These are phyloP conservation scores for Emiliania huxleyi DNA, from an alignment of 78 protist genomes.

Conservation along the genomic window DNA sequence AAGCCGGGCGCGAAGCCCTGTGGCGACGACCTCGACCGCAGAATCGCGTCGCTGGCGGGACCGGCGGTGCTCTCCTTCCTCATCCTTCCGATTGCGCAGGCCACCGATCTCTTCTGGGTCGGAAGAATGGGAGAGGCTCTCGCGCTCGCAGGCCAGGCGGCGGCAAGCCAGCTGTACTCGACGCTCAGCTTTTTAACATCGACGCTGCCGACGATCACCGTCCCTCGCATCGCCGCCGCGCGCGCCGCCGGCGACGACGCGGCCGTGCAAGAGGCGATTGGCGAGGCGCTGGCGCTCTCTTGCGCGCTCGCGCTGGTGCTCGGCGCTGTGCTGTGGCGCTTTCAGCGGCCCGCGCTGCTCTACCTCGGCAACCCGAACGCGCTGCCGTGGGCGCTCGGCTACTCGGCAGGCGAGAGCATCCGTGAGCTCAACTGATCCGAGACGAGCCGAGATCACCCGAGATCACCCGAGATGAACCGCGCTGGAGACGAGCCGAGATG, in stretches of 20 bases:
- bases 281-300: neutral
- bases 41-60: neutral
- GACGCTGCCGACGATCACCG: neutral
- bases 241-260: neutral
- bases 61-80: neutral
- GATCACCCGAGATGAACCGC: too few relatives aligned
- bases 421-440: too few relatives aligned
- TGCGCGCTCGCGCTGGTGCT: neutral
- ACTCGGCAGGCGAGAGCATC: too few relatives aligned
- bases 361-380: neutral
- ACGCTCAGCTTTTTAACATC: neutral
- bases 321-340: neutral
- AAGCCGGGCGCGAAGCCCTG: too few relatives aligned
- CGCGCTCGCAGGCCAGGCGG: neutral
- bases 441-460: too few relatives aligned
- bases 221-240: neutral
- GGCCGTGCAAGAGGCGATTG: neutral
- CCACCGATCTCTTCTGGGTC: neutral
- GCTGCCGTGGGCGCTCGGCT: neutral
- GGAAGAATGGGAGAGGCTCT: neutral
- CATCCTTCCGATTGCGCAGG: neutral
- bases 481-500: too few relatives aligned
- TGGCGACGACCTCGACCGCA: slow-evolving; percentile 9
- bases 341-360: neutral
- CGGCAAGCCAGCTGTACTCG: neutral